phyloP scores from a whole-genome alignment of 2,329 filamentous ascomycete genomes.

The Lecanicillium sp. region DNA sequence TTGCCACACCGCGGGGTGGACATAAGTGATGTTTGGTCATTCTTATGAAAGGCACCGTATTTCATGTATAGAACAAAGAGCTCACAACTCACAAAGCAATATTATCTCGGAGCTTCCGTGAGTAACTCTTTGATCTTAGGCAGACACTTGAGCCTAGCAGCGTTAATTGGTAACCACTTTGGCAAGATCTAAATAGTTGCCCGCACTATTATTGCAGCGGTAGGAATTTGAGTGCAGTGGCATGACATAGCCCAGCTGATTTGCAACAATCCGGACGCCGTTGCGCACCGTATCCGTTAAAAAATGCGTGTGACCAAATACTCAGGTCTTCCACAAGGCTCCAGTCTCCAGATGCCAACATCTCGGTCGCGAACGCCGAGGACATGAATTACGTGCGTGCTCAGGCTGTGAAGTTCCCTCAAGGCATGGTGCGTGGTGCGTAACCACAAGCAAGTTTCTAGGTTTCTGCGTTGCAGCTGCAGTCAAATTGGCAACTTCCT shows the following conservation, averaged over 20 bases:
- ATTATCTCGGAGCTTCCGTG: too few species aligned
- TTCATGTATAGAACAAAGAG: too few species aligned
- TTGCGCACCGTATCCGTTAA: conserved; percentile 29
- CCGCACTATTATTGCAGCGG: too few species aligned
- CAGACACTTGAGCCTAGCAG: too few species aligned
- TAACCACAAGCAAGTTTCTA: conserved; percentile 41
- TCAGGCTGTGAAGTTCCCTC: conserved; percentile 42
- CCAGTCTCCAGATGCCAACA: conserved; percentile 26
- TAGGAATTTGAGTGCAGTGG: not conserved
- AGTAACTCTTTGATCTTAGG: too few species aligned
- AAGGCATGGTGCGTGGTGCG: conserved; percentile 52
- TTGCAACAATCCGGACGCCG: conserved; percentile 35
- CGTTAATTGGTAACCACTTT: too few species aligned
- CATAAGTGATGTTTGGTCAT: too few species aligned
- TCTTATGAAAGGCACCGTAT: too few species aligned
- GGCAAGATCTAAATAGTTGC: too few species aligned
- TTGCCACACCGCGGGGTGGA: too few species aligned
- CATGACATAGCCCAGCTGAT: conserved; percentile 39
- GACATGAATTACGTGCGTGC: conserved; percentile 39
- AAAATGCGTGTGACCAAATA: conserved; percentile 46
- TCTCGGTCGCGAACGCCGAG: conserved; percentile 48
- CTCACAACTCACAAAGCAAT: too few species aligned
- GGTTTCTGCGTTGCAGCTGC: conserved; percentile 17
- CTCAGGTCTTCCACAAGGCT: conserved; percentile 33
- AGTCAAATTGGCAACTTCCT: conserved; percentile 25